These are phyloP conservation scores for Lentinula sp. DNA, from an alignment of 768 basidiomycete genomes.

Conservation along the genomic window DNA sequence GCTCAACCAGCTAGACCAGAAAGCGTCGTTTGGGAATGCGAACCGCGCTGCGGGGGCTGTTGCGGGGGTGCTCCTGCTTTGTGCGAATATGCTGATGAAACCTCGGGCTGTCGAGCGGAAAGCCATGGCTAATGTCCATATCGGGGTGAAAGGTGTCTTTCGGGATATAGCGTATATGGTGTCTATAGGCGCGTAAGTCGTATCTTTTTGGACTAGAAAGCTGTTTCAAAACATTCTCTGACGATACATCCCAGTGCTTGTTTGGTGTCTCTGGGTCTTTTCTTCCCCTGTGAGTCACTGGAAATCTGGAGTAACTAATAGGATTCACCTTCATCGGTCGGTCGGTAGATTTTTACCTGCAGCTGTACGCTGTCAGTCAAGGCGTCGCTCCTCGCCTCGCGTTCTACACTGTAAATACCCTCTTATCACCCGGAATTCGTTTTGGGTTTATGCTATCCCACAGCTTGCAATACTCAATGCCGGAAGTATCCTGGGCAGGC, in stretches of 20 bases:
- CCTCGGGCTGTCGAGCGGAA: slow-evolving; percentile 17
- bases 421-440: background rate
- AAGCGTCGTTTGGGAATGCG: slow-evolving; percentile 18
- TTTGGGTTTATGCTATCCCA: background rate
- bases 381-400: slow-evolving; percentile 34
- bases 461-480: slow-evolving; percentile 23
- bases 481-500: slow-evolving; percentile 33
- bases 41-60: slow-evolving; percentile 21
- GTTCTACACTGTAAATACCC: slow-evolving; percentile 39
- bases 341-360: slow-evolving; percentile 45
- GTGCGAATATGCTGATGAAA: slow-evolving; percentile 20
- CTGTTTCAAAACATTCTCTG: background rate
- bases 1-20: slow-evolving; percentile 22
- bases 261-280: slow-evolving; percentile 27
- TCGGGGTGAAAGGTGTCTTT: background rate
- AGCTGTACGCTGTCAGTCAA: slow-evolving; percentile 41
- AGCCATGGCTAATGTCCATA: background rate
- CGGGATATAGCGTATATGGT: background rate
- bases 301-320: background rate
- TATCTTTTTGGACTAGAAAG: background rate
- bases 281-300: slow-evolving; percentile 39
- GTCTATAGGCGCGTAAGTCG: background rate
- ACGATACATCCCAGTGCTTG: background rate
- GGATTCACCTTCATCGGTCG: background rate
- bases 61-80: slow-evolving; percentile 18